Evolutionary conservation across 805 yeast species (phyloP).

Genomic region (Babjeviella inositovora): DNA sequence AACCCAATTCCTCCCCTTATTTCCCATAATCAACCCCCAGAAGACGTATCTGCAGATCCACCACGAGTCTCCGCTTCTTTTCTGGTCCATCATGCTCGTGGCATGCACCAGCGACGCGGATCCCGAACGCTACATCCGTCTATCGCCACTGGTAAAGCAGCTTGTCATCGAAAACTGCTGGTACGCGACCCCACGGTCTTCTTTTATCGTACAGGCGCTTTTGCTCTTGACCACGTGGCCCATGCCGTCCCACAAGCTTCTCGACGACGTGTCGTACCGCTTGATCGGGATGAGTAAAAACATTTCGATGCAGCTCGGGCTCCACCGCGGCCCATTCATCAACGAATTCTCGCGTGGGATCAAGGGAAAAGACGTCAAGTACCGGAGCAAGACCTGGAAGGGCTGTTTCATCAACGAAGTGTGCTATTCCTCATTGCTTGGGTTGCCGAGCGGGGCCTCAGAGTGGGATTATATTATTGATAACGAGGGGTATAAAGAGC

Average conservation of each 20-base stretch:
- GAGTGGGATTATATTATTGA: too few species aligned
- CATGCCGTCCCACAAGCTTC: constrained; percentile 76
- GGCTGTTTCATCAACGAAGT: too few species aligned
- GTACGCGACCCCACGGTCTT: constrained; percentile 84
- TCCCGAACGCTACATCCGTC: constrained; percentile 60
- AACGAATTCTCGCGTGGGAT: constrained; percentile 84
- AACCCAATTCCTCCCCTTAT: too few species aligned
- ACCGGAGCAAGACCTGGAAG: too few species aligned
- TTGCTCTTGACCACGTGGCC: constrained; percentile 86
- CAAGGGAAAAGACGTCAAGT: too few species aligned
- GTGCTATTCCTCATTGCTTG: too few species aligned
- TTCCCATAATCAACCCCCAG: too few species aligned
- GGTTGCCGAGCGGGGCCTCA: too few species aligned
- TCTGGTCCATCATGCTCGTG: constrained; percentile 83
- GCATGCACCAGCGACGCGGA: constrained; percentile 81
- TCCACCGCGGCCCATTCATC: constrained; percentile 85
- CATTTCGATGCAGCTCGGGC: constrained; percentile 70
- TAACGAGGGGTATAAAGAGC: too few species aligned
- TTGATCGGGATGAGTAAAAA: constrained; percentile 79
- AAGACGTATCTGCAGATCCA: too few species aligned
- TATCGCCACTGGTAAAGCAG: constrained; percentile 69
- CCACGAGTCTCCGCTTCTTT: constrained; percentile 60
- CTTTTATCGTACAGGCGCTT: constrained; percentile 85
- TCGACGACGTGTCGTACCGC: constrained; percentile 84
- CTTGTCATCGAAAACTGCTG: constrained; percentile 86